Percentiles rank a stretch among this genome's conserved stretches.
These are phyloP conservation scores for Leishmania major DNA, from an alignment of 208 protist species.

Conservation along the genomic window DNA sequence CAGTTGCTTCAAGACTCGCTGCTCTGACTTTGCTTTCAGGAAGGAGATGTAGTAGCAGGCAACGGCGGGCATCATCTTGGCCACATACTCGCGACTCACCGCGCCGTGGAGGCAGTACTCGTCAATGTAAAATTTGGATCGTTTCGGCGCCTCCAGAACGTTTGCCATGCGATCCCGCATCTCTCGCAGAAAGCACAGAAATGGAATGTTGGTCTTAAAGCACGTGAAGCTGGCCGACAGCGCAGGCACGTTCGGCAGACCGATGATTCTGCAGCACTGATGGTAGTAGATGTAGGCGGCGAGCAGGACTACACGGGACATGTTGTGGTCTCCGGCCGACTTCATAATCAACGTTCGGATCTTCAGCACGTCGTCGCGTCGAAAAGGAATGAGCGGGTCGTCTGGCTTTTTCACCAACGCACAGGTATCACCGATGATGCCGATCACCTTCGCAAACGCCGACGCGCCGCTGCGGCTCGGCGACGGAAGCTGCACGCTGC, in stretches of 20 bases:
- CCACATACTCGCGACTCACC: conserved; percentile 26
- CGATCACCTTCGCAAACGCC: conserved; percentile 59
- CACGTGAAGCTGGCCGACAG: conserved; percentile 32
- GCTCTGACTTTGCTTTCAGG: conserved; percentile 34
- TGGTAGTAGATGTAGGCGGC: conserved; percentile 55
- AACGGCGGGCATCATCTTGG: conserved; percentile 32
- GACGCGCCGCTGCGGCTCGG: conserved; percentile 9
- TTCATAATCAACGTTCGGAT: conserved; percentile 69
- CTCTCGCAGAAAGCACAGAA: conserved; percentile 78
- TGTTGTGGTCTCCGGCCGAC: conserved; percentile 78
- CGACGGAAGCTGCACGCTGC: conserved; percentile 41
- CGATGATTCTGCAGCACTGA: conserved; percentile 45
- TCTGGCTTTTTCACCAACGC: conserved; percentile 2
- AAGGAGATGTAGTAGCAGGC: conserved; percentile 37
- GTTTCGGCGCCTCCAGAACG: conserved; percentile 26
- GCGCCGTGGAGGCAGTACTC: conserved; percentile 40
- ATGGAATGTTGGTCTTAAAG: conserved; percentile 77
- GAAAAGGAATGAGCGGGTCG: conserved; percentile 8
- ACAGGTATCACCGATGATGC: conserved; percentile 38
- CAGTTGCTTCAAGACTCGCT: conserved; percentile 27
- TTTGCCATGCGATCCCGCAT: conserved; percentile 44
- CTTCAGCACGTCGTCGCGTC: conserved; percentile 18
- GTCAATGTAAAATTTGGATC: conserved; percentile 44
- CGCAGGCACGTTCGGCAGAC: conserved; percentile 33
- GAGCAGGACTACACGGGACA: conserved; percentile 58